Conservation (phyloP, 768 basidiomycete species). For the Dioszegia aurantiaca region DNA sequence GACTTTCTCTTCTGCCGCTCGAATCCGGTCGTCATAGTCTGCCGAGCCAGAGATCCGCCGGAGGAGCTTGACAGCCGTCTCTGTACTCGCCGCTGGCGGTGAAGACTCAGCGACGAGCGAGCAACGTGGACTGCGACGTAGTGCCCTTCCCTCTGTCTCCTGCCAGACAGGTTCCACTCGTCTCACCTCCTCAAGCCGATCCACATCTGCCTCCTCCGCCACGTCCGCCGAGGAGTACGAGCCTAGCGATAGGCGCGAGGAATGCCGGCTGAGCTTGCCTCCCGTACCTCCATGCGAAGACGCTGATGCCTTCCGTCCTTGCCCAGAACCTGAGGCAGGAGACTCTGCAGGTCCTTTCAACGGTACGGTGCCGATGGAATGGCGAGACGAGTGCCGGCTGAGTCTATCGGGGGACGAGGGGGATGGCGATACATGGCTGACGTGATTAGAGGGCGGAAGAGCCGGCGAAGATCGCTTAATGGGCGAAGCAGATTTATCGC, state of each 20-base stretch:
- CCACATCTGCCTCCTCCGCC: neutral
- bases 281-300: too few species aligned
- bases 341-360: neutral
- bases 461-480: neutral
- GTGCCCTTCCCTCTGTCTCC: too few species aligned
- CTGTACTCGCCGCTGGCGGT: neutral
- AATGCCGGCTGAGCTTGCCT: slow-evolving; percentile 1
- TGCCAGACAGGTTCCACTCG: neutral
- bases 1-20: slow-evolving; percentile 25
- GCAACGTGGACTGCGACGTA: too few species aligned
- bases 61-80: neutral
- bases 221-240: neutral
- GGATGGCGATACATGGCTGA: neutral
- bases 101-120: neutral
- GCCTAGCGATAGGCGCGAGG: neutral
- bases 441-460: neutral
- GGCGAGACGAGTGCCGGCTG: slow-evolving; percentile 1
- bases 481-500: neutral
- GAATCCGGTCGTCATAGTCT: slow-evolving; percentile 20
- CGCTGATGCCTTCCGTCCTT: too few species aligned
- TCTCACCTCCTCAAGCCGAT: neutral
- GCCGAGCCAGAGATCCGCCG: neutral
- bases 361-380: neutral
- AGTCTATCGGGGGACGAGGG: neutral
- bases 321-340: too few species aligned